These are phyloP conservation scores for Amanita brunnescens DNA, from an alignment of 768 basidiomycete species.

Conservation along the genomic window DNA sequence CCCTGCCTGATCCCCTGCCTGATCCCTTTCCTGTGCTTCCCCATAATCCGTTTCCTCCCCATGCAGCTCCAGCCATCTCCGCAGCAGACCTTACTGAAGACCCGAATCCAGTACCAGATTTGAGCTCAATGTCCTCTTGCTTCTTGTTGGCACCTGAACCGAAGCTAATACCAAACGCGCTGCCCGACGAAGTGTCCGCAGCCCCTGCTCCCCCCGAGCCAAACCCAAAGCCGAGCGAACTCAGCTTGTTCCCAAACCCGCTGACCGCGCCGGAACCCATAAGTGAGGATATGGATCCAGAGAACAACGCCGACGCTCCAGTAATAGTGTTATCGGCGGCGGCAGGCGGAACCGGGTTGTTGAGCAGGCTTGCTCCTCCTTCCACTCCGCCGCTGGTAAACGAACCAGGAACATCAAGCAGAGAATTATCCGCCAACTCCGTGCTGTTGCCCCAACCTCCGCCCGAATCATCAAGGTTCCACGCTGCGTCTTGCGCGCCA, in stretches of 20 bases:
- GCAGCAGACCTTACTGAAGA: not conserved
- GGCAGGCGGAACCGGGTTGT: not conserved
- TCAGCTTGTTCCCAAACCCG: not conserved
- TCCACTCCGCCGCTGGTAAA: not conserved
- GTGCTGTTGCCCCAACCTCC: not conserved
- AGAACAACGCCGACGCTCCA: not conserved
- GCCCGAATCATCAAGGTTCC: not conserved
- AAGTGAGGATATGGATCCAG: not conserved
- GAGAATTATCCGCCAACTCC: not conserved
- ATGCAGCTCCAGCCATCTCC: not conserved
- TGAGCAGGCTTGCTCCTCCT: not conserved
- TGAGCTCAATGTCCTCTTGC: not conserved
- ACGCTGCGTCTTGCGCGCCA: not conserved
- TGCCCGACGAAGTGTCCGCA: not conserved
- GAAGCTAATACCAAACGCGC: not conserved
- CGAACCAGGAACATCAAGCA: not conserved
- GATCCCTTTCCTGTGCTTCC: too few species aligned
- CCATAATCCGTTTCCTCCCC: too few species aligned
- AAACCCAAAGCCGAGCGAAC: conserved; percentile 1
- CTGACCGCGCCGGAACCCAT: not conserved
- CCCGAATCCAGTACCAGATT: not conserved
- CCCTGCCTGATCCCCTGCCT: too few species aligned
- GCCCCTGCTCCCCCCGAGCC: not conserved
- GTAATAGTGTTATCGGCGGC: too few species aligned
- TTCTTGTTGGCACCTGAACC: not conserved